Percentiles rank a stretch among this genome's conserved stretches.
phyloP scores from a whole-genome alignment of 345 rosid species.

The Cochlearia excelsa region DNA sequence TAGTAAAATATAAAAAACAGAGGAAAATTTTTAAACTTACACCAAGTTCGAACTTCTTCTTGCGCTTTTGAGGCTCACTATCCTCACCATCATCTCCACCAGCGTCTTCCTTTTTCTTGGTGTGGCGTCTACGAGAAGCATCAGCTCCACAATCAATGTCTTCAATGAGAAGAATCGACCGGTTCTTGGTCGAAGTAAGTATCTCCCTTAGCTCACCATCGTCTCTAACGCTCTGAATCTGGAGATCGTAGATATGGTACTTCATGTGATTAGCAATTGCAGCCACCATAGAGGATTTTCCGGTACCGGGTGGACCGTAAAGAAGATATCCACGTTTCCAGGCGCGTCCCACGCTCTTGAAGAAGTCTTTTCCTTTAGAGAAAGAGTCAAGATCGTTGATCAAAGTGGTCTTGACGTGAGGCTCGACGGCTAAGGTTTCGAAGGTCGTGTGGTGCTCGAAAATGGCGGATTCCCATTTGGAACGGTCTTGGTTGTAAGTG shows the following conservation, averaged over 20 bases:
- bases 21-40: constrained; percentile 6
- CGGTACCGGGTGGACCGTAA: constrained; percentile 34
- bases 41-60: constrained; percentile 28
- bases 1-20: background rate
- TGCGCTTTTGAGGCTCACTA: background rate
- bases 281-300: constrained; percentile 34
- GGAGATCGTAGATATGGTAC: constrained; percentile 34
- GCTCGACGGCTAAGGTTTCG: constrained; percentile 33
- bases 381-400: constrained; percentile 34
- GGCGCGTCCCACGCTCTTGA: constrained; percentile 29
- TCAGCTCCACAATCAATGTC: constrained; percentile 36
- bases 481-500: constrained; percentile 20
- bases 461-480: constrained; percentile 15
- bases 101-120: background rate
- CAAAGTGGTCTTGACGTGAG: constrained; percentile 15
- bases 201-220: constrained; percentile 30
- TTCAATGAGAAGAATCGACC: constrained; percentile 34
- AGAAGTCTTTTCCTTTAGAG: constrained; percentile 31
- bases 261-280: constrained; percentile 38
- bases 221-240: constrained; percentile 29
- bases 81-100: constrained; percentile 3
- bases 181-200: constrained; percentile 29
- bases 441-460: constrained; percentile 31
- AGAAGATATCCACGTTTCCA: constrained; percentile 39
- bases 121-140: constrained; percentile 21